These are phyloP conservation scores for Acacia melanoxylon DNA, from an alignment of 306 rosid genomes.

Conservation along the genomic window DNA sequence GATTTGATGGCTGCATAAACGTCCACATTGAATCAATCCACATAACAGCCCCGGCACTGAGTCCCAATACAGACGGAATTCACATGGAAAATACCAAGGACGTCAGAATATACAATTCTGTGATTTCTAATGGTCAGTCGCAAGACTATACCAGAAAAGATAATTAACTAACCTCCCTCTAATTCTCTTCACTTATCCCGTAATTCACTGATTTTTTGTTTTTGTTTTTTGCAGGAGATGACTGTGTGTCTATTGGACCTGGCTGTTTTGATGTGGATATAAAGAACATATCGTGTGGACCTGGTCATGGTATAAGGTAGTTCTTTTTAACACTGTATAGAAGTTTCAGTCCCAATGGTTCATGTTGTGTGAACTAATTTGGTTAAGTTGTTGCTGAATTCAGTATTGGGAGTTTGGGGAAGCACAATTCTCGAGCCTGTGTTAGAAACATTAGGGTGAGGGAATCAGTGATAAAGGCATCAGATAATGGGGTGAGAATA, in stretches of 20 bases:
- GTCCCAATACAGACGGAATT: conserved; percentile 94
- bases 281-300: conserved; percentile 83
- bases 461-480: conserved; percentile 60
- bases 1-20: conserved; percentile 66
- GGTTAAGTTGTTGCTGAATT: neutral
- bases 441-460: conserved; percentile 74
- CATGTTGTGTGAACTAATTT: neutral
- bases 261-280: conserved; percentile 74
- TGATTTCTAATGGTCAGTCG: conserved; percentile 71
- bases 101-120: conserved; percentile 68
- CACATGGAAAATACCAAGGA: conserved; percentile 80
- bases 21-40: conserved; percentile 69
- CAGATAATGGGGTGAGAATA: conserved; percentile 81
- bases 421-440: conserved; percentile 74
- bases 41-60: conserved; percentile 68
- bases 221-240: conserved; percentile 59
- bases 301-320: conserved; percentile 91
- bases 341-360: neutral
- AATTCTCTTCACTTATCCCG: conserved; percentile 4
- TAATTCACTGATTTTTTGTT: neutral
- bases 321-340: neutral
- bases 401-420: conserved; percentile 90
- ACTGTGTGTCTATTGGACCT: conserved; percentile 85
- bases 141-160: neutral
- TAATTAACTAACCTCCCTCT: neutral